phyloP scores from a whole-genome alignment of 805 yeast genomes.

The Clavispora vitiphila region DNA sequence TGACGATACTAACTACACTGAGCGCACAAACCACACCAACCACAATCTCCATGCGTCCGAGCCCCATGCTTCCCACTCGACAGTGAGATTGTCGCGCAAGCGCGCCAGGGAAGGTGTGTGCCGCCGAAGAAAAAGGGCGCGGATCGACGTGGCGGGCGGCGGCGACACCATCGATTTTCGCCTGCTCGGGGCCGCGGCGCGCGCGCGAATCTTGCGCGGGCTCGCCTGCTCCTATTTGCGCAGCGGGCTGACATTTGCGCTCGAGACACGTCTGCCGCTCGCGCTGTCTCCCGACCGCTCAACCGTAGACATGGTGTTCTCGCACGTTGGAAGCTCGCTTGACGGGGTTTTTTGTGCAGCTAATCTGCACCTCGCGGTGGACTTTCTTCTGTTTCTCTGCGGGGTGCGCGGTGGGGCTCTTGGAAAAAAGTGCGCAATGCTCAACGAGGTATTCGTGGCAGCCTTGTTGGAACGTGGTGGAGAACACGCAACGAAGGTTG shows the following conservation, averaged over 20 bases:
- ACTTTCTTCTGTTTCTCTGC: conserved; percentile 6
- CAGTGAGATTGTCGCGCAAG: too few relatives aligned
- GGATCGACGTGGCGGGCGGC: neutral
- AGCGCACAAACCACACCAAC: too few relatives aligned
- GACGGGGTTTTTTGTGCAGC: conserved; percentile 8
- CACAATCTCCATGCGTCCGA: too few relatives aligned
- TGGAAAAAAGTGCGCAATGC: conserved; percentile 1
- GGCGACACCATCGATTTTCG: neutral
- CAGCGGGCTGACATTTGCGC: conserved; percentile 7
- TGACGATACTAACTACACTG: too few relatives aligned
- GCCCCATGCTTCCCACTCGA: too few relatives aligned
- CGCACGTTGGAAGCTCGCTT: conserved; percentile 5
- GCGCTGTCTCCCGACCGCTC: neutral
- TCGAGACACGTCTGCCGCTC: neutral
- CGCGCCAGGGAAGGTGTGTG: neutral
- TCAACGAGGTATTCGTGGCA: conserved; percentile 5
- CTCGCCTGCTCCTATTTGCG: conserved; percentile 10
- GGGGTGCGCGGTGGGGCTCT: conserved; percentile 1
- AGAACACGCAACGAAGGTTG: neutral
- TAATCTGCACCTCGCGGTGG: neutral
- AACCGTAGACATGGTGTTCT: conserved; percentile 4
- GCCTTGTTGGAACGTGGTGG: conserved; percentile 4
- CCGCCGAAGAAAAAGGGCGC: neutral
- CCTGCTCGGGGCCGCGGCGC: neutral
- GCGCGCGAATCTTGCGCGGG: conserved; percentile 8